These are phyloP conservation scores for Psilocybe sp. DNA, from an alignment of 768 basidiomycete species.

Conservation along the genomic window DNA sequence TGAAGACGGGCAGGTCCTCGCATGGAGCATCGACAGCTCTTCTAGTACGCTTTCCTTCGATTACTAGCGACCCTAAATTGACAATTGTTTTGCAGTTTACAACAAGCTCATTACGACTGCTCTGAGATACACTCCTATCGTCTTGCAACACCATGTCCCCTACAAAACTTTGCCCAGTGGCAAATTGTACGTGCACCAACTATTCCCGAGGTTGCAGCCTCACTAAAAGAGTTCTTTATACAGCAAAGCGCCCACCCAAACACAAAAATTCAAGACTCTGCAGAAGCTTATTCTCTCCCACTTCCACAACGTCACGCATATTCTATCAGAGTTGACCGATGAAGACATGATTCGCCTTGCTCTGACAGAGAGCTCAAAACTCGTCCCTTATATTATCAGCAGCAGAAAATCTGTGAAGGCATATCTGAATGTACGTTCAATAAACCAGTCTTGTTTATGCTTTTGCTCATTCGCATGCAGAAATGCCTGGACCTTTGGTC, in stretches of 20 bases:
- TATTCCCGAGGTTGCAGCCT: not conserved
- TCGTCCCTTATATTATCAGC: conserved; percentile 84
- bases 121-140: conserved; percentile 86
- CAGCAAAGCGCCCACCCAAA: conserved; percentile 85
- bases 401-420: conserved; percentile 82
- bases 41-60: conserved; percentile 45
- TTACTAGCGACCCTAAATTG: not conserved
- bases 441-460: not conserved
- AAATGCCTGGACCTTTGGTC: conserved; percentile 85
- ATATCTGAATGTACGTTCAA: conserved; percentile 72
- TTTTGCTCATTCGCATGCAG: conserved; percentile 32
- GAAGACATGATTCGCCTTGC: conserved; percentile 64
- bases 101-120: conserved; percentile 87
- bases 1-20: conserved; percentile 74
- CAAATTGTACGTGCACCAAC: conserved; percentile 64
- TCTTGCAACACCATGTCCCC: conserved; percentile 84
- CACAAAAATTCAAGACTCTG: conserved; percentile 75
- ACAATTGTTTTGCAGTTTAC: conserved; percentile 60
- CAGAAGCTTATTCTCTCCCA: conserved; percentile 88
- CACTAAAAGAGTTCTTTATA: not conserved
- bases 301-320: conserved; percentile 81
- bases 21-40: conserved; percentile 84
- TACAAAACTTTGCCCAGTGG: conserved; percentile 81
- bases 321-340: conserved; percentile 76
- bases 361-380: conserved; percentile 80